Base-by-base conservation (phyloP, 2,329 filamentous ascomycete genomes). In the Leptographium wingfieldii region DNA sequence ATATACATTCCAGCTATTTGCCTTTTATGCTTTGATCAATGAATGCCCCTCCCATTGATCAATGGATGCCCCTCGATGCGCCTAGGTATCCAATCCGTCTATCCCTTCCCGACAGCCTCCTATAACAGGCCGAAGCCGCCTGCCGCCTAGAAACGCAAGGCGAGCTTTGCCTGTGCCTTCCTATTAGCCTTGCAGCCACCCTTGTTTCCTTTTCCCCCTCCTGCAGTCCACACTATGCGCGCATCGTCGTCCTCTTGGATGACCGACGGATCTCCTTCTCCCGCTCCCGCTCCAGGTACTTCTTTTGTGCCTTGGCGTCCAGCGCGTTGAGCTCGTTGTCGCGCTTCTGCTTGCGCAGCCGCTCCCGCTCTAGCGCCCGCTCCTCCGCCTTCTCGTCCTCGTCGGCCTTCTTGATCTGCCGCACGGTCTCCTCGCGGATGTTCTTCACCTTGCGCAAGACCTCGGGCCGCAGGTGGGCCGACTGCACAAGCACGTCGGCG, bases 381-480 rank as follows among this genome's bases (percentile, higher is more conserved):
- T 92, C 87, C 75, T 92, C 88, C 69, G 84, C 87, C 77, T 90
- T 90, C 68, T 85, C 81, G 63, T 89, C 90, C 65, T 96, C 90
- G 59, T 86, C 83, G 0, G 82, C 76, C 74, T 88, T 91, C 72
- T 87, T 85, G 68, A 99, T 84, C 76, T 88, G 88, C 69, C 82
- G 81, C 67, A 88, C 82, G 68, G 89, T 86, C 60, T 89, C 86
- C 52, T 97, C 92, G 64, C 94, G 90, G 40, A 85, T 86, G 63
- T 77, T 77, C 68, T 84, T 85, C 66, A 99, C 80, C 78, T 95
- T 95, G 72, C 89, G 89, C 71, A 87, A 76, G 40, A 96, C 91
- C 77, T 97, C 90, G 46, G 89, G 84, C 14, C 94, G 89, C 85
- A 96, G 96, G 73, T 90, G 92, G 12, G 84, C 92, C 31, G 75